Percentiles rank a stretch among this genome's conserved stretches.
Evolutionary conservation across 2,329 filamentous ascomycete species (phyloP).

Genomic region (Xylaria sp.): DNA sequence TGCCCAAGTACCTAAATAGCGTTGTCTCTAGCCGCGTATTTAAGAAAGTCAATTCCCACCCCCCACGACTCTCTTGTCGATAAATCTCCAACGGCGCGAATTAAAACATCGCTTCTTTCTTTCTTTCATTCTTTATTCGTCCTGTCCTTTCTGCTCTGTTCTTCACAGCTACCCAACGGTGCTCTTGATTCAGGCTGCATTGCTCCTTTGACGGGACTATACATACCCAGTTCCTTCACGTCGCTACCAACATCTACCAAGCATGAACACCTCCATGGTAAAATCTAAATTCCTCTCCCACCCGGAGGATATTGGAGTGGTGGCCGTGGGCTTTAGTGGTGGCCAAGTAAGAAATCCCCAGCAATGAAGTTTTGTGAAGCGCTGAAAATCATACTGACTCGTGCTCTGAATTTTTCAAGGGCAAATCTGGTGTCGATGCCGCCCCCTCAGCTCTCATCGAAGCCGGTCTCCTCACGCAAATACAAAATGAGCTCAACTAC

Average conservation of each 20-base stretch:
- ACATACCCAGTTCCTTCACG: neutral
- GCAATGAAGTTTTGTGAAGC: neutral
- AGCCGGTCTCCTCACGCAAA: conserved; percentile 84
- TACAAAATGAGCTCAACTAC: conserved; percentile 88
- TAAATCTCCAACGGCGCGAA: conserved; percentile 3
- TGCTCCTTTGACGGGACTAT: neutral
- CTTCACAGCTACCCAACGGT: neutral
- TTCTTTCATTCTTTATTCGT: conserved; percentile 11
- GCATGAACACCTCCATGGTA: conserved; percentile 66
- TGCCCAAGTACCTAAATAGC: conserved; percentile 18
- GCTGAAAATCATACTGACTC: conserved; percentile 11
- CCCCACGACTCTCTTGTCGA: conserved; percentile 26
- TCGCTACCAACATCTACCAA: conserved; percentile 14
- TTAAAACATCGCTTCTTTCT: conserved; percentile 10
- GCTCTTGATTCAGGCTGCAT: neutral
- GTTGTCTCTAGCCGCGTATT: conserved; percentile 20
- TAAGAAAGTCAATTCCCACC: neutral
- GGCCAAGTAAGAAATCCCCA: conserved; percentile 76
- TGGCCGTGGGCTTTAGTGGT: conserved; percentile 95
- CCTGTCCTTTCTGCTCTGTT: conserved; percentile 3
- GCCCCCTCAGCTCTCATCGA: conserved; percentile 90
- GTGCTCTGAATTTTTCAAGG: conserved; percentile 54
- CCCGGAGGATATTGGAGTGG: conserved; percentile 84
- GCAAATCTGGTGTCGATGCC: conserved; percentile 91
- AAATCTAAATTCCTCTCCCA: conserved; percentile 81